Conservation (phyloP, 768 basidiomycete genomes). For the Kwoniella pini region DNA sequence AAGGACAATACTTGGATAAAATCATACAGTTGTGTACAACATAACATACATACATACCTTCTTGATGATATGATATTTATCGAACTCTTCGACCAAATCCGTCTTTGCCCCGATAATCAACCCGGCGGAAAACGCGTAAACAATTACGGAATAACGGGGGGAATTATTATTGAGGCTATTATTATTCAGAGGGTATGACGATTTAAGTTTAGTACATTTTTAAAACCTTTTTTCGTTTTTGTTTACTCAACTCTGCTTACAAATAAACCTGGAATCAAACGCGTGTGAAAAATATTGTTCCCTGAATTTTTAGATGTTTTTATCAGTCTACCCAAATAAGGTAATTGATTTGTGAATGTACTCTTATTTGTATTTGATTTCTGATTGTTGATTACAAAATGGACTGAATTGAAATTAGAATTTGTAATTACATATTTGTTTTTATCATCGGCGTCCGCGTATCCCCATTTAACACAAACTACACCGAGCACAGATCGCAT, state of each 20-base stretch:
- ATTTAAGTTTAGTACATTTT: no score
- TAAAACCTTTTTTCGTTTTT: background rate
- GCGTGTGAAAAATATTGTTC: slow-evolving; percentile 4
- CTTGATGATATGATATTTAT: background rate
- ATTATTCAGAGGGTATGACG: no score
- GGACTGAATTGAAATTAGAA: background rate
- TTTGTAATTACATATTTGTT: background rate
- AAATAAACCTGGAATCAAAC: no score
- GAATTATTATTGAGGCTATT: no score
- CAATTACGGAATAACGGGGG: no score
- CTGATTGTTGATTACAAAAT: background rate
- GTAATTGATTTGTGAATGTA: background rate
- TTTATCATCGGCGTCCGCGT: slow-evolving; percentile 6
- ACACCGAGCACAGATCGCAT: slow-evolving; percentile 16
- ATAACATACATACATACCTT: no score
- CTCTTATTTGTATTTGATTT: background rate
- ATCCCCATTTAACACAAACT: slow-evolving; percentile 3
- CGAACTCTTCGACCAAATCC: background rate
- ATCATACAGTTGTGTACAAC: background rate
- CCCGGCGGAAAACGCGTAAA: slow-evolving; percentile 3
- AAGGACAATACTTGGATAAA: background rate
- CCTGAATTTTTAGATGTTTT: background rate
- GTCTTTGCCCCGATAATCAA: background rate
- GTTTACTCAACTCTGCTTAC: slow-evolving; percentile 3
- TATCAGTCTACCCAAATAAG: background rate